A percentile compares a stretch with the other conserved stretches of the same genome.
Conservation (phyloP, 2,329 filamentous ascomycete genomes). For the Hymenoscyphus albidus region DNA sequence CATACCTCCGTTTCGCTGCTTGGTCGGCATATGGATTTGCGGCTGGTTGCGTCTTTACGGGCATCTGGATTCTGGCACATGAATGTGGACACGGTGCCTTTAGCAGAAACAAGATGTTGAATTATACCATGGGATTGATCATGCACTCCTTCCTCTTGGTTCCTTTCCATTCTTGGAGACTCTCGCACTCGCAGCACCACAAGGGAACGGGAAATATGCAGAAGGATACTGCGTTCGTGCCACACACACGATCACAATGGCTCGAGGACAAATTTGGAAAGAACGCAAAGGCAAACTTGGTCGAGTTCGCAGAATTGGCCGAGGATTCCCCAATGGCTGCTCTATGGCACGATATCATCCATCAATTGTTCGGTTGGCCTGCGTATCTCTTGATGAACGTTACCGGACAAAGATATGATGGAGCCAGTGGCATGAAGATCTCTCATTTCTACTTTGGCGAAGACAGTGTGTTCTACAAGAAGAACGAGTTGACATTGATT, state of each 20-base stretch:
- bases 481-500: slow-evolving; percentile 53
- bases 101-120: slow-evolving; percentile 52
- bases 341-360: slow-evolving; percentile 51
- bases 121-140: slow-evolving; percentile 61
- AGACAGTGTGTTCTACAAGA: slow-evolving; percentile 56
- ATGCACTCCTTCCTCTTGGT: slow-evolving; percentile 64
- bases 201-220: slow-evolving; percentile 64
- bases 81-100: slow-evolving; percentile 71
- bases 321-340: slow-evolving; percentile 61
- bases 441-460: slow-evolving; percentile 55
- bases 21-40: slow-evolving; percentile 61
- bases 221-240: slow-evolving; percentile 64
- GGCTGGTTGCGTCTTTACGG: slow-evolving; percentile 64
- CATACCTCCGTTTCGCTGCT: slow-evolving; percentile 44
- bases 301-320: slow-evolving; percentile 49
- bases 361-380: slow-evolving; percentile 64
- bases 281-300: slow-evolving; percentile 30
- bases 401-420: slow-evolving; percentile 34
- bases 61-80: slow-evolving; percentile 69
- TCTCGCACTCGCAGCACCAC: slow-evolving; percentile 67
- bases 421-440: slow-evolving; percentile 30
- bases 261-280: slow-evolving; percentile 30
- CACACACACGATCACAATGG: slow-evolving; percentile 41
- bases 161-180: slow-evolving; percentile 72
- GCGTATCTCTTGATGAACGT: slow-evolving; percentile 59